Percentiles rank a stretch among this genome's conserved stretches.
Conservation (phyloP, 1,284 basidiomycete species). For the Pseudozyma thailandica region DNA sequence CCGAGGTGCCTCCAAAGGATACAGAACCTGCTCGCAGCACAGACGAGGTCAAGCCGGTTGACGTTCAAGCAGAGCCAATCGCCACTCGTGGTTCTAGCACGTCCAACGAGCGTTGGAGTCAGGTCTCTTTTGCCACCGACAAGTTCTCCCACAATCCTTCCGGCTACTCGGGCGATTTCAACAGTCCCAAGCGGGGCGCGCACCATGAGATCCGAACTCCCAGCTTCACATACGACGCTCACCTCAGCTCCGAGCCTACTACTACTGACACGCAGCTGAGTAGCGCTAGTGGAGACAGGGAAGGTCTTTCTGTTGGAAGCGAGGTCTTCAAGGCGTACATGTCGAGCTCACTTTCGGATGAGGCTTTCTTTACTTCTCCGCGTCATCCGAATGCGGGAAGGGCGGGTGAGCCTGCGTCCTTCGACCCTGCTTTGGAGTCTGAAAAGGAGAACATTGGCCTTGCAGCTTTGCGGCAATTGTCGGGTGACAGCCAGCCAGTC, state of each 20-base stretch:
- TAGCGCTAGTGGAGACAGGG: constrained; percentile 12
- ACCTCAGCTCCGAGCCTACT: constrained; percentile 25
- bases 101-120: constrained; percentile 27
- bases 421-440: background rate
- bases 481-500: background rate
- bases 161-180: constrained; percentile 12
- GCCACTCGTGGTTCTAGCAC: constrained; percentile 1
- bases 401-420: background rate
- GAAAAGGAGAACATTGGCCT: background rate
- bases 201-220: constrained; percentile 20
- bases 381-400: background rate
- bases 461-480: background rate
- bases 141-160: constrained; percentile 14
- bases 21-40: too few species aligned
- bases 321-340: constrained; percentile 31
- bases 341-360: constrained; percentile 27
- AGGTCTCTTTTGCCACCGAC: constrained; percentile 17
- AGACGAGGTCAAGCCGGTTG: too few species aligned
- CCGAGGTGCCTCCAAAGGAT: background rate
- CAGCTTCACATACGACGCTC: constrained; percentile 27
- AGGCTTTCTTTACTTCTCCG: constrained; percentile 21
- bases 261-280: constrained; percentile 37
- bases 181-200: constrained; percentile 9
- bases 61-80: background rate
- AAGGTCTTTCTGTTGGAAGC: constrained; percentile 16